Conservation (phyloP, 2,329 filamentous ascomycete genomes). For the Xylaria sp. region DNA sequence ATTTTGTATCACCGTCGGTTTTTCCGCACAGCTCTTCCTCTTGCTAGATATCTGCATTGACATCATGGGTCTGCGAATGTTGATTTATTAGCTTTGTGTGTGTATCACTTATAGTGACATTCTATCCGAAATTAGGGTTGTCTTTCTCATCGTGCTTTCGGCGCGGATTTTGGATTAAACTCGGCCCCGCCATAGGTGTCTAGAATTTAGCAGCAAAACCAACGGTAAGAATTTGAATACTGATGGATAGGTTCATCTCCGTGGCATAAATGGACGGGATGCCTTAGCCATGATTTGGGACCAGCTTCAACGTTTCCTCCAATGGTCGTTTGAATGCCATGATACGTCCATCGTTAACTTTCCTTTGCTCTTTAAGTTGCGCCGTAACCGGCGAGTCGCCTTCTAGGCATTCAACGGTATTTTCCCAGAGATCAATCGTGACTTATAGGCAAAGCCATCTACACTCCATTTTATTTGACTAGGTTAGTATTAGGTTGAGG, state of each 20-base stretch:
- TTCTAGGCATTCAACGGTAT: not conserved
- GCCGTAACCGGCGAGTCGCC: not conserved
- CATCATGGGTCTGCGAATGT: not conserved
- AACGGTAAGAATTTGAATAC: constrained; percentile 51
- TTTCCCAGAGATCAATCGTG: too few relatives aligned
- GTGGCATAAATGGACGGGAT: constrained; percentile 38
- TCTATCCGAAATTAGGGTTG: not conserved
- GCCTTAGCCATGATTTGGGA: not conserved
- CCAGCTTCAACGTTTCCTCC: not conserved
- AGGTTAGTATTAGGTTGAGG: not conserved
- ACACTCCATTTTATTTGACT: not conserved
- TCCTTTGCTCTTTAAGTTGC: not conserved
- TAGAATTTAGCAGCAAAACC: too few relatives aligned
- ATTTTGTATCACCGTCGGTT: not conserved
- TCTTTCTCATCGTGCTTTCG: not conserved
- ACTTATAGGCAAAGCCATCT: not conserved
- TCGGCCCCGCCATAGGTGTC: too few relatives aligned
- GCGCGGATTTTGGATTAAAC: not conserved
- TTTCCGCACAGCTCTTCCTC: not conserved
- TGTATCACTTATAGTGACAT: not conserved
- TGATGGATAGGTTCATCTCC: constrained; percentile 46
- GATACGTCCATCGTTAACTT: not conserved
- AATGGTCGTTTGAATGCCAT: not conserved
- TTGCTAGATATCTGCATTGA: not conserved
- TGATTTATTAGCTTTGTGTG: not conserved